Evolutionary conservation across 2,329 filamentous ascomycete genomes (phyloP), one percentile per base, ranked within the genome.

Genomic region (Clarireedia sp.): DNA sequence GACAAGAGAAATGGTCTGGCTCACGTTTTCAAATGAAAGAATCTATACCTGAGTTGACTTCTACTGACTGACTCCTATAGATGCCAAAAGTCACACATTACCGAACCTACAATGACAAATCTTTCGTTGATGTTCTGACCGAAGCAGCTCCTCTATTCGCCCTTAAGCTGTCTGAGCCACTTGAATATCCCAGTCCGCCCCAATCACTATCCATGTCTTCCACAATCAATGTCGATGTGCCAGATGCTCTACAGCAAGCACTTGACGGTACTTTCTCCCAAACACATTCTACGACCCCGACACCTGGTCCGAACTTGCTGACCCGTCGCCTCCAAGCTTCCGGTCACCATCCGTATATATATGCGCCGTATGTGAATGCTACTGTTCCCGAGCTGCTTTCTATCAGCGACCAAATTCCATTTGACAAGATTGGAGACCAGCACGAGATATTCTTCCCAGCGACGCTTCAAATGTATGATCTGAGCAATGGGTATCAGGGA

Each of bases 331-430:
- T 55, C 29, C 40, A n/a, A 33, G 26, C 45, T 54, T 54, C 45
- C 23, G 48, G 38, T 6, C 38, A 51, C 21, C 44, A 49, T 45
- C 52, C 57, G 1, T 51, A 55, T 26, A 55, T 59, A 14, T 59
- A 49, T 33, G 41, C 33, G 14, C 57, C 55, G 2, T 48, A 51
- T 12, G 36, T 59, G 16, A 45, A 41, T 16, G 36, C 43, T 29
- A 53, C 55, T 1, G 14, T 51, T 14, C 45, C 23, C 12, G 19
- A 47, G 36, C 55, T 48, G 23, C 21, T 54, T 12, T 19, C 29
- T 2, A 40, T 56, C 16, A 12, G 24, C 17, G 44, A 48, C 14
- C 51, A 54, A 29, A 6, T 38, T 16, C 14, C 29, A 8, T 3
- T 2, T 3, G 24, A 23, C 3, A 7, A 33, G 46, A 21, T 36